Evolutionary conservation across 176 grass and related monocot species (phyloP), one percentile per base, ranked within the genome.

Genomic region (Ampelocalamus luodianensis): DNA sequence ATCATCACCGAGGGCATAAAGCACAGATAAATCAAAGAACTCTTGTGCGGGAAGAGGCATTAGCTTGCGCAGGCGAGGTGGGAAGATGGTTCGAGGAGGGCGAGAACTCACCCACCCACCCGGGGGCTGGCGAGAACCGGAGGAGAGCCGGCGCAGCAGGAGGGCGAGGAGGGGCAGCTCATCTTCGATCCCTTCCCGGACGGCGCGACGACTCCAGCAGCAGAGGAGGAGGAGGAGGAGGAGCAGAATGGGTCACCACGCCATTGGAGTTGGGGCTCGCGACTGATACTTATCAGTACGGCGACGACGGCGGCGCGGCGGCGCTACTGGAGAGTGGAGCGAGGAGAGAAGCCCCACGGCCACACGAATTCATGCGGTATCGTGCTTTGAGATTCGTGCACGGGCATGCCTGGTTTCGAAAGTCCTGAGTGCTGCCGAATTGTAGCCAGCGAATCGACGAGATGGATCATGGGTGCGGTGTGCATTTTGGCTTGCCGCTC

Each of bases 81-180:
- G 39, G 36, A 46, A 7, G 32, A 63, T 24, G 42, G 77, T 1
- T 74, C 49, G 13, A 58, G 73, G 34, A 77, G 73, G 6, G 2
- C 0, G 8, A 8, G 0, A 29, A 3, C 55, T 6, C 6, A 18
- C 1, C 8, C 1, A 23, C 84, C 87, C 75, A 87, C 85, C 85
- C 85, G 75, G 4, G 80, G 49, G 14, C 18, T 79, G 74, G 23
- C 40, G 14, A 84, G 75, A 50, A 84, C 75, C 74, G 85, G 89
- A 69, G 85, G 34, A 68, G 88, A 89, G 51, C 38, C 38, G 56
- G 38, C 64, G 77, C 77, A 72, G 83, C 59, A 90, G 66, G 23
- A 29, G 29, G 29, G 29, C 29, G 29, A 81, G 53, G 50, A 60
- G 68, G 54, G 43, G 65, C 79, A 50, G 16, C 4, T 82, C 88